phyloP scores from a whole-genome alignment of 371 early-diverging fungal species.

The Amoeboaphelidium protococcarum region DNA sequence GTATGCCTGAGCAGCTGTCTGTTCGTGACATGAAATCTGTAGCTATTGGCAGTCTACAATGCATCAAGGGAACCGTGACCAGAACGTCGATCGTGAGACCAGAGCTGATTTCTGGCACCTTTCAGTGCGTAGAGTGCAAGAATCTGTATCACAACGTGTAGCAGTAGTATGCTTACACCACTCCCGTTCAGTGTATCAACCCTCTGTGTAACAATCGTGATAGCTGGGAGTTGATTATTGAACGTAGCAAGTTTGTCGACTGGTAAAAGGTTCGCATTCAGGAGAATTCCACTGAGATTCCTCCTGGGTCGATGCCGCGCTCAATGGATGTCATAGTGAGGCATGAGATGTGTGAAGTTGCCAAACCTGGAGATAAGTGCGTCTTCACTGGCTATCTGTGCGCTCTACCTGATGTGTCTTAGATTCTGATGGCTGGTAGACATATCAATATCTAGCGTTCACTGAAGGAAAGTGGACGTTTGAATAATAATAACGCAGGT shows the following conservation, averaged over 20 bases:
- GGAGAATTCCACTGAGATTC: conserved; percentile 92
- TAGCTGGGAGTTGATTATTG: conserved; percentile 54
- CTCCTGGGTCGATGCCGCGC: conserved; percentile 93
- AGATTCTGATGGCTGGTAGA: conserved; percentile 14
- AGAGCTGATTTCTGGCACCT: conserved; percentile 76
- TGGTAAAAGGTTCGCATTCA: conserved; percentile 97
- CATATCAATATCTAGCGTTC: background rate
- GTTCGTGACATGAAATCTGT: conserved; percentile 72
- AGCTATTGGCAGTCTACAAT: conserved; percentile 57
- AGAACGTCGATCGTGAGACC: conserved; percentile 95
- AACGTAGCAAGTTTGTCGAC: conserved; percentile 75
- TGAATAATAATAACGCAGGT: conserved; percentile 1
- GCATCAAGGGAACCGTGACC: conserved; percentile 89
- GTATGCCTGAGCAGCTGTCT: too few relatives aligned
- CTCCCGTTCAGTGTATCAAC: conserved; percentile 78
- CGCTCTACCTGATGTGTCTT: conserved; percentile 79
- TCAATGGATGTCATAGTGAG: conserved; percentile 91
- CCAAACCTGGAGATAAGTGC: conserved; percentile 91
- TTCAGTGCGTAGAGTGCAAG: conserved; percentile 74
- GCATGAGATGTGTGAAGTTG: conserved; percentile 79
- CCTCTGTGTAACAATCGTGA: conserved; percentile 62
- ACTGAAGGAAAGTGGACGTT: background rate
- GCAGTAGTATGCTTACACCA: conserved; percentile 92
- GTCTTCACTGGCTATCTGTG: conserved; percentile 78
- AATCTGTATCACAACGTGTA: conserved; percentile 49